phyloP scores from a whole-genome alignment of 495 filamentous ascomycete species.

The Penicillium paxilli region DNA sequence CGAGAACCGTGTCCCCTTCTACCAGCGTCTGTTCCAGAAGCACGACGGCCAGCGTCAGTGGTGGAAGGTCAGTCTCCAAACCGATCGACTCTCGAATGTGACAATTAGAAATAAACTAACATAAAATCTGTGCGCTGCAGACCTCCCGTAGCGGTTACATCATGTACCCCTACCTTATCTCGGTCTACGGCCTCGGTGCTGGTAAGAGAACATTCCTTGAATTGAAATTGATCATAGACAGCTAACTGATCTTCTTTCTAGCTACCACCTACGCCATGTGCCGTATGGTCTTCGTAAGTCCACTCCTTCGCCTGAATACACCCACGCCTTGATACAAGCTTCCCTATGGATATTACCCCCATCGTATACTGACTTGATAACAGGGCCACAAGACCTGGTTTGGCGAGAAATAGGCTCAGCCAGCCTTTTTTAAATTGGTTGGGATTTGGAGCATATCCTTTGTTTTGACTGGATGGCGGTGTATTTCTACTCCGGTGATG shows the following conservation, averaged over 20 bases:
- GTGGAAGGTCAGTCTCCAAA: constrained; percentile 69
- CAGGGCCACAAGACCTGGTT: constrained; percentile 90
- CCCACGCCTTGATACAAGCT: background rate
- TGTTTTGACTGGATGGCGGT: constrained; percentile 28
- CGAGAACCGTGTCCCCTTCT: constrained; percentile 80
- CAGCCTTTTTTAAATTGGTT: constrained; percentile 7
- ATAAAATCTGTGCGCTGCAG: constrained; percentile 28
- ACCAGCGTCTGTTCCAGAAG: constrained; percentile 80
- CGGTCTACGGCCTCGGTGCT: constrained; percentile 61
- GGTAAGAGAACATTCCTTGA: constrained; percentile 45
- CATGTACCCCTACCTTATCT: constrained; percentile 72
- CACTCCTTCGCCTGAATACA: background rate
- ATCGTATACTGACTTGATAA: constrained; percentile 26
- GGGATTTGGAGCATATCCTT: constrained; percentile 7
- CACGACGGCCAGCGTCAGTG: constrained; percentile 81
- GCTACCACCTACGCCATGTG: constrained; percentile 59
- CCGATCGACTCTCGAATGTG: background rate
- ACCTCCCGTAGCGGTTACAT: constrained; percentile 63
- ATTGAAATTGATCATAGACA: constrained; percentile 23
- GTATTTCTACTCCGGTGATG: constrained; percentile 42
- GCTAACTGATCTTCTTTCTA: constrained; percentile 26
- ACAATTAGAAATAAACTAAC: constrained; percentile 14
- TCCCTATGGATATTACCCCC: background rate
- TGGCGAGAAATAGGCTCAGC: constrained; percentile 57
- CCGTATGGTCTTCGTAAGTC: constrained; percentile 56